Evolutionary conservation across 768 basidiomycete genomes (phyloP).

Genomic region (Collybiopsis luxurians): DNA sequence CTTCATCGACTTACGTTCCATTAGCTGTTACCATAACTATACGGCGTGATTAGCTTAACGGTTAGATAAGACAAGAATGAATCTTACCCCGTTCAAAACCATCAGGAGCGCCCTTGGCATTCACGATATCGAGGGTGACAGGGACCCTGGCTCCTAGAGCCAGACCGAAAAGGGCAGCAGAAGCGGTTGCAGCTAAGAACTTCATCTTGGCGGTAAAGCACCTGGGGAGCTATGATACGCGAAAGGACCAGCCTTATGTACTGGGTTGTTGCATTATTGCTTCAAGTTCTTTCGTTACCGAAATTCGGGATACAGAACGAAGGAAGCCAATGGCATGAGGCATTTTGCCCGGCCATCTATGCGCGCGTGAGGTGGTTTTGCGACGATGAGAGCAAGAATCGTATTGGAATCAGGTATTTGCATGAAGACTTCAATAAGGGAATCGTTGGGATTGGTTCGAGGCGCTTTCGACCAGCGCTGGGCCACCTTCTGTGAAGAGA

Average conservation of each 20-base stretch:
- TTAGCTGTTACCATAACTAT: conserved; percentile 11
- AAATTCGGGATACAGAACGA: not conserved
- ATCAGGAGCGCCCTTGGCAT: conserved; percentile 41
- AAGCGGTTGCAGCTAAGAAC: conserved; percentile 4
- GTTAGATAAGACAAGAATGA: conserved; percentile 12
- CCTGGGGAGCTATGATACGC: not conserved
- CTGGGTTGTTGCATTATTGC: not conserved
- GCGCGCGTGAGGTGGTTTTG: not conserved
- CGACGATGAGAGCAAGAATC: conserved; percentile 4
- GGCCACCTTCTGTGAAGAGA: not conserved
- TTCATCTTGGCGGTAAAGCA: conserved; percentile 1
- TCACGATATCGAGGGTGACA: conserved; percentile 31
- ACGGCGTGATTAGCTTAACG: not conserved
- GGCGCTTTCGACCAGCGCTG: not conserved
- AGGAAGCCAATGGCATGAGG: conserved; percentile 5
- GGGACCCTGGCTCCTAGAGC: conserved; percentile 11
- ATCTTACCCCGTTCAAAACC: conserved; percentile 22
- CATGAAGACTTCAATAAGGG: not conserved
- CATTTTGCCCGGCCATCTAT: conserved; percentile 2
- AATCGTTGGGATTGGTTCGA: not conserved
- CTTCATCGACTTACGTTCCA: not conserved
- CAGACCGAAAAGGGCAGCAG: not conserved
- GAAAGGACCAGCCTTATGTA: not conserved
- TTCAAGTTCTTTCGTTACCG: not conserved
- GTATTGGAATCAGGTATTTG: not conserved